phyloP scores from a whole-genome alignment of 2,329 filamentous ascomycete species.

The Dichotomopilus funicola region DNA sequence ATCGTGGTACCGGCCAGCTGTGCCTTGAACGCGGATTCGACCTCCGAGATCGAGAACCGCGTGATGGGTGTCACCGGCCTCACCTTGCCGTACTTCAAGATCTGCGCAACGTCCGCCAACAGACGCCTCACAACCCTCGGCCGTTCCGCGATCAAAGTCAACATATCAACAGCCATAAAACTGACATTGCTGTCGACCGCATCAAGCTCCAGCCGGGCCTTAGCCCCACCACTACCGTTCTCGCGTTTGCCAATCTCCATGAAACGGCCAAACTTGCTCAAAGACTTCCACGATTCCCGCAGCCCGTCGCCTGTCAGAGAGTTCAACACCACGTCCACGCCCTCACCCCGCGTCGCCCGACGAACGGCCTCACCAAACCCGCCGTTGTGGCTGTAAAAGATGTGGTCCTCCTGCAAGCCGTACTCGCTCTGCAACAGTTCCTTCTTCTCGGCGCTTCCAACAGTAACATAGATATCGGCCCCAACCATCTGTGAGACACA shows the following conservation, averaged over 20 bases:
- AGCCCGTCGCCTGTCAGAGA: slow-evolving; percentile 38
- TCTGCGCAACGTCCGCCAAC: slow-evolving; percentile 32
- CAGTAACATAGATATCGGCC: slow-evolving; percentile 39
- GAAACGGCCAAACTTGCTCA: slow-evolving; percentile 40
- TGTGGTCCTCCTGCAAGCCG: slow-evolving; percentile 32
- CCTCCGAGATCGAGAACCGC: slow-evolving; percentile 32
- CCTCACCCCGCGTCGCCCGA: slow-evolving; percentile 26
- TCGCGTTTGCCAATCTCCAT: slow-evolving; percentile 36
- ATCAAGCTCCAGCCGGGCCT: slow-evolving; percentile 41
- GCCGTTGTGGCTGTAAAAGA: slow-evolving; percentile 31
- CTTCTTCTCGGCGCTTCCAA: slow-evolving; percentile 35
- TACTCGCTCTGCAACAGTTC: slow-evolving; percentile 33
- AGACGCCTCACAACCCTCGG: slow-evolving; percentile 36
- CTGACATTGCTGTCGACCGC: slow-evolving; percentile 42
- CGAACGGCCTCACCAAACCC: slow-evolving; percentile 29
- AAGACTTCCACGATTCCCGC: slow-evolving; percentile 37
- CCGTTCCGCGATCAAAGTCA: slow-evolving; percentile 36
- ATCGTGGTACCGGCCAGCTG: neutral
- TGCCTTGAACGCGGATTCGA: slow-evolving; percentile 18
- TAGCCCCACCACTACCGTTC: slow-evolving; percentile 22
- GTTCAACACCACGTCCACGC: slow-evolving; percentile 37
- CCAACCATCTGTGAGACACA: slow-evolving; percentile 33
- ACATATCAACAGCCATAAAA: slow-evolving; percentile 41
- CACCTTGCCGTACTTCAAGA: slow-evolving; percentile 31
- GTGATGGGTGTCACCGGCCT: slow-evolving; percentile 33